These are phyloP conservation scores for Capsella rubella DNA, from an alignment of 441 rosid genomes.

Conservation along the genomic window DNA sequence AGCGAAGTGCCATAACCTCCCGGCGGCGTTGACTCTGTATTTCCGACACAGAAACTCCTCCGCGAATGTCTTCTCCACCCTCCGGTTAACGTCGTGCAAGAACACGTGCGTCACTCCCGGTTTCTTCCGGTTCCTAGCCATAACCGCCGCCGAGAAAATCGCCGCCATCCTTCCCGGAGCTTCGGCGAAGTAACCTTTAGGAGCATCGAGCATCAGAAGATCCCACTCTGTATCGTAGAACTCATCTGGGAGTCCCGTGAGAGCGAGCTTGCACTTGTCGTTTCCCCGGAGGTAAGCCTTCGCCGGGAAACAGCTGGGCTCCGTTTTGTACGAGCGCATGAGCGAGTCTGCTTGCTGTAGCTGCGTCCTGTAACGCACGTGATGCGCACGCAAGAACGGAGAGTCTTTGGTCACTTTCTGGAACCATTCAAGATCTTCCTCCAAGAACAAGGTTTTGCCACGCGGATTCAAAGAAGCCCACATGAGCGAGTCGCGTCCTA, in stretches of 20 bases:
- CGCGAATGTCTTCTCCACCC: conserved; percentile 52
- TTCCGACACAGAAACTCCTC: conserved; percentile 55
- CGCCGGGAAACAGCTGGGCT: conserved; percentile 63
- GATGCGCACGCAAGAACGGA: conserved; percentile 60
- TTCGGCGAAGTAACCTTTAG: conserved; percentile 57
- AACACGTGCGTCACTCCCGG: conserved; percentile 61
- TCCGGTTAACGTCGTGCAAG: conserved; percentile 57
- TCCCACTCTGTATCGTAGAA: conserved; percentile 68
- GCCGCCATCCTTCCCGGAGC: conserved; percentile 74
- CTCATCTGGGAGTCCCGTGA: conserved; percentile 56
- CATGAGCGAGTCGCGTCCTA: conserved; percentile 91
- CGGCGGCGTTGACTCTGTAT: conserved; percentile 48
- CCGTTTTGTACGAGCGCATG: conserved; percentile 49
- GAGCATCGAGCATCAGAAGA: conserved; percentile 59
- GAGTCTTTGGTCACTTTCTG: conserved; percentile 55
- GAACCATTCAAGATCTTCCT: conserved; percentile 88
- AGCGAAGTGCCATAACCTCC: conserved; percentile 54
- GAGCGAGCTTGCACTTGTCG: conserved; percentile 61
- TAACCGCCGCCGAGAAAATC: conserved; percentile 63
- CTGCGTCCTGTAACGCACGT: conserved; percentile 77
- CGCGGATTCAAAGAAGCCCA: conserved; percentile 83
- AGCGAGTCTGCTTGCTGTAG: conserved; percentile 64
- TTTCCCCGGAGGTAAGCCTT: conserved; percentile 58
- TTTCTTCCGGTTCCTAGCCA: conserved; percentile 56
- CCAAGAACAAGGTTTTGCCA: conserved; percentile 84